Evolutionary conservation across 208 protist species (phyloP), one percentile per base, ranked within the genome.

Genomic region (Trypanosoma theileri): DNA sequence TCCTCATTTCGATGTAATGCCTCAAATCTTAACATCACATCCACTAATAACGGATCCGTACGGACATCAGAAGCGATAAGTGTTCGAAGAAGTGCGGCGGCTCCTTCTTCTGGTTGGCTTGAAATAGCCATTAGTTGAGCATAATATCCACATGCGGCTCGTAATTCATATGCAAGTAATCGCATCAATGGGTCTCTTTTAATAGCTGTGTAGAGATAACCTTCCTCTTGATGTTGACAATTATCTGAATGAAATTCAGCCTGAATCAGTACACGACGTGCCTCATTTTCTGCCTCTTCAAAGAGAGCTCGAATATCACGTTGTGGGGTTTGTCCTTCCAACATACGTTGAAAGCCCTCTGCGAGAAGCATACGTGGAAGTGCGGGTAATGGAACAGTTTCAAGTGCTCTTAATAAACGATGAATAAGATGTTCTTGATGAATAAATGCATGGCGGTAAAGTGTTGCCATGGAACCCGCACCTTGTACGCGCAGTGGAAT

Each of bases 281-380:
- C 75, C 66, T 85, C 79, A 59, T 84, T 50, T 57, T 90, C 83
- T 0, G 88, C 85, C 40, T 90, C 84, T 40, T 91, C 88, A 58
- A 96, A 96, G 19, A 91, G 35, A 44, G 67, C 76, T 14, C 91
- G 84, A 59, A 96, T 59, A 28, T 92, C 86, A 24, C 91, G 91
- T 68, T 94, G 87, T 8, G 88, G 84, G 4, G 31, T 35, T 16
- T 78, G 68, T 35, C 86, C 86, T 17, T 93, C 86, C 12, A 96
- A 63, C 72, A 96, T 52, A 26, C 71, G 70, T 66, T 96, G 91
- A 50, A 96, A 82, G 3, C 74, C 91, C 66, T 96, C 87, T 4
- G 91, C 91, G 1, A 93, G 65, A n/a, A 96, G 73, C 75, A 96
- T 80, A 51, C 91, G 91, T 16, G 87, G 91, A 35, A 80, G 67